phyloP scores from a whole-genome alignment of 1,284 basidiomycete species.

The Neonothopanus nambi region DNA sequence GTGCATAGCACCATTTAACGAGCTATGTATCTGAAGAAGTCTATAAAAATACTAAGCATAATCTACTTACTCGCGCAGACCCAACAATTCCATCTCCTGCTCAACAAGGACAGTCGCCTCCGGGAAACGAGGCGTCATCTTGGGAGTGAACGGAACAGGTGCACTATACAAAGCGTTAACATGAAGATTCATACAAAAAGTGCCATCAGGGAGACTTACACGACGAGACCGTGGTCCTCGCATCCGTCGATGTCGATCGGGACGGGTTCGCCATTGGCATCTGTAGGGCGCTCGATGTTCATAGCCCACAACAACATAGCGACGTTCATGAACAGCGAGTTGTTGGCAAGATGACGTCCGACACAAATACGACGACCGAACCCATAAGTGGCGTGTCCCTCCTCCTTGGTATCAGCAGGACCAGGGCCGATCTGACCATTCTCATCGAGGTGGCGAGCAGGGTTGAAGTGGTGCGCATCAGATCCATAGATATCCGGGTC shows the following conservation, averaged over 20 bases:
- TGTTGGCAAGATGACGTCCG: slow-evolving; percentile 19
- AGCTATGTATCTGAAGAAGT: too few relatives aligned
- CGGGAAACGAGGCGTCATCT: not conserved
- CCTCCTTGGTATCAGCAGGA: slow-evolving; percentile 15
- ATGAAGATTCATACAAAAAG: not conserved
- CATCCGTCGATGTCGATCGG: too few relatives aligned
- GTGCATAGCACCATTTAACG: too few relatives aligned
- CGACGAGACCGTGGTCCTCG: slow-evolving; percentile 14
- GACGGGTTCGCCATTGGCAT: slow-evolving; percentile 6
- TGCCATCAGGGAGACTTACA: slow-evolving; percentile 11
- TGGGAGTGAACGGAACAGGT: slow-evolving; percentile 15
- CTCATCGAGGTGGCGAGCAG: slow-evolving; percentile 15
- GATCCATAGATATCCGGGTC: slow-evolving; percentile 17
- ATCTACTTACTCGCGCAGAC: too few relatives aligned
- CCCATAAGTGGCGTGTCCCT: slow-evolving; percentile 21
- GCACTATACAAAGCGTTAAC: slow-evolving; percentile 17
- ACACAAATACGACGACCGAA: slow-evolving; percentile 22
- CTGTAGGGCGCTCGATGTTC: not conserved
- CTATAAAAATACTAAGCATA: not conserved
- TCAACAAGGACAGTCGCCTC: not conserved
- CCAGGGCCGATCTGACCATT: slow-evolving; percentile 16
- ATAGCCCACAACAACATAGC: slow-evolving; percentile 20
- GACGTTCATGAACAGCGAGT: slow-evolving; percentile 17
- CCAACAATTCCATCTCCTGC: slow-evolving; percentile 13
- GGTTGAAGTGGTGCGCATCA: slow-evolving; percentile 19